These are phyloP conservation scores for Talaromyces atroroseus DNA, from an alignment of 2,329 filamentous ascomycete genomes.

Conservation along the genomic window DNA sequence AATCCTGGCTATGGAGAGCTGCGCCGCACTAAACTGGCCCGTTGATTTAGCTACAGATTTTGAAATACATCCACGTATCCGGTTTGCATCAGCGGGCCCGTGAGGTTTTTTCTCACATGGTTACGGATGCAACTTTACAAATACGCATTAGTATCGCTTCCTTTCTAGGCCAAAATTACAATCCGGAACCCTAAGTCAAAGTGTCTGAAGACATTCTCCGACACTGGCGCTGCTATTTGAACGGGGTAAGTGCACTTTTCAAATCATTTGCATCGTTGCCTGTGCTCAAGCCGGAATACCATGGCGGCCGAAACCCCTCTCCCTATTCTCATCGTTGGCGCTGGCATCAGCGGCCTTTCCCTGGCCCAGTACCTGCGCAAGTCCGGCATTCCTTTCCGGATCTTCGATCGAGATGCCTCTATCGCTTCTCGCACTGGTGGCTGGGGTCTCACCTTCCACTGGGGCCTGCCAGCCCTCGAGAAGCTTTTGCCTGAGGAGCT, in stretches of 20 bases:
- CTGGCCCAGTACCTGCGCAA: constrained; percentile 37
- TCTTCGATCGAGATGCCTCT: constrained; percentile 41
- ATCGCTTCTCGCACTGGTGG: constrained; percentile 47
- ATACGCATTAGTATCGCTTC: too few species aligned
- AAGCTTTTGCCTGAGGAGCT: constrained; percentile 48
- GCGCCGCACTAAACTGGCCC: too few species aligned
- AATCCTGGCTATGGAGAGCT: too few species aligned
- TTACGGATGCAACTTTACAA: too few species aligned
- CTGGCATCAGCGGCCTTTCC: constrained; percentile 39
- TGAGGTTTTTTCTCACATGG: too few species aligned
- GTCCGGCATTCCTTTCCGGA: constrained; percentile 28
- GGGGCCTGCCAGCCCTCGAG: constrained; percentile 52
- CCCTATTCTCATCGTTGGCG: constrained; percentile 39
- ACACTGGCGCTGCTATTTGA: not conserved
- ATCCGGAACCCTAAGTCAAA: too few species aligned
- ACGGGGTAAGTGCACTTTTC: not conserved
- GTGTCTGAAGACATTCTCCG: too few species aligned
- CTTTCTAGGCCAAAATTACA: too few species aligned
- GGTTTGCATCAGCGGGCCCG: too few species aligned
- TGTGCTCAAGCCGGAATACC: not conserved
- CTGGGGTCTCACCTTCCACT: constrained; percentile 62
- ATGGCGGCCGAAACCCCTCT: constrained; percentile 19
- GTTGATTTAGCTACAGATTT: too few species aligned
- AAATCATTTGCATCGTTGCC: not conserved
- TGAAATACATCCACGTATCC: too few species aligned